Conservation (phyloP, 495 filamentous ascomycete species). For the Pseudevernia furfuracea region DNA sequence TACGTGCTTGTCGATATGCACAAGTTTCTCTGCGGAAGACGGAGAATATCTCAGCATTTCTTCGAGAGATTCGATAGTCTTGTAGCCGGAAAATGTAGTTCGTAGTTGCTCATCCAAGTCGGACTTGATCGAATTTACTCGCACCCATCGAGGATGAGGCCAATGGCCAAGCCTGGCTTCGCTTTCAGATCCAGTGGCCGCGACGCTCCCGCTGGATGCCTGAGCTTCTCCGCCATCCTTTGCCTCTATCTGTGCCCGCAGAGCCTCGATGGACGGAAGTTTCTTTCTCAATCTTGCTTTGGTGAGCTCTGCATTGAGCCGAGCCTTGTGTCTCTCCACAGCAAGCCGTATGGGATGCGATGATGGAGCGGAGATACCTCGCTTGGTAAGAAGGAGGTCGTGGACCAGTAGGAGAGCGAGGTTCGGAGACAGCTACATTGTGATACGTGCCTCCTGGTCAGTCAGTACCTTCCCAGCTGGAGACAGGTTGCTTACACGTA, state of each 20-base stretch:
- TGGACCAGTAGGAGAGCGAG: slow-evolving; percentile 77
- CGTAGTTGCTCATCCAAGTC: slow-evolving; percentile 59
- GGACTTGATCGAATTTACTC: slow-evolving; percentile 72
- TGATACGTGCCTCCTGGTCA: slow-evolving; percentile 32
- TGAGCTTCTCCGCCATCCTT: slow-evolving; percentile 27
- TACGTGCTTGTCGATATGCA: slow-evolving; percentile 67
- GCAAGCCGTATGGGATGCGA: slow-evolving; percentile 68
- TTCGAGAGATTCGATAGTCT: slow-evolving; percentile 41
- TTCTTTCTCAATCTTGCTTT: slow-evolving; percentile 66
- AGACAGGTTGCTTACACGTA: slow-evolving; percentile 30
- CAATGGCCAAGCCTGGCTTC: neutral
- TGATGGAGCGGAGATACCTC: slow-evolving; percentile 67
- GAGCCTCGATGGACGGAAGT: slow-evolving; percentile 53
- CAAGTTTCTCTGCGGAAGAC: slow-evolving; percentile 27
- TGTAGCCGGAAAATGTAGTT: slow-evolving; percentile 57
- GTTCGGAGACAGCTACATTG: slow-evolving; percentile 69
- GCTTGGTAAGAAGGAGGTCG: slow-evolving; percentile 73
- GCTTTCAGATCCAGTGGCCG: neutral
- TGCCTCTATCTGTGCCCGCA: slow-evolving; percentile 51
- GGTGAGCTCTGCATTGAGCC: slow-evolving; percentile 73
- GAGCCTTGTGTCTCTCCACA: slow-evolving; percentile 71
- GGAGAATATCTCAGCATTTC: slow-evolving; percentile 30
- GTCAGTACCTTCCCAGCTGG: slow-evolving; percentile 30
- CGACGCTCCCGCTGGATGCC: slow-evolving; percentile 12
- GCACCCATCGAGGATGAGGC: slow-evolving; percentile 74